Percentiles rank a stretch among this genome's conserved stretches.
phyloP scores from a whole-genome alignment of 1,284 basidiomycete species.

The Meripilus lineatus region DNA sequence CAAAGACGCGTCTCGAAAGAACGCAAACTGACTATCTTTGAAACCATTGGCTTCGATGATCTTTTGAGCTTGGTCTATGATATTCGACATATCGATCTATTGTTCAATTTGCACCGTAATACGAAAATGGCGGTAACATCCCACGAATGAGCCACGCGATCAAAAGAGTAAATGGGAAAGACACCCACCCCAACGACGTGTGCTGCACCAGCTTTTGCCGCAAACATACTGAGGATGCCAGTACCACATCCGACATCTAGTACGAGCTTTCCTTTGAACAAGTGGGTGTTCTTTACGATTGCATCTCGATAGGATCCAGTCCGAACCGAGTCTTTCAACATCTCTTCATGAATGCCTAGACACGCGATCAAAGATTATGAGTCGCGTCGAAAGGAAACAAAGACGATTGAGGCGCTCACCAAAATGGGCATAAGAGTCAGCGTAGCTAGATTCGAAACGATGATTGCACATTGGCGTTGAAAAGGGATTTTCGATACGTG shows the following conservation, averaged over 20 bases:
- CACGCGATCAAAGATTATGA: constrained; percentile 5
- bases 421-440: constrained; percentile 93
- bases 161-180: constrained; percentile 5
- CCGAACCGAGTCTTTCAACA: constrained; percentile 97
- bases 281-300: constrained; percentile 91
- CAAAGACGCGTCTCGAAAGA: neutral
- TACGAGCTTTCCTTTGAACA: constrained; percentile 94
- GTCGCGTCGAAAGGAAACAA: no score
- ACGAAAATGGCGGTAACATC: no score
- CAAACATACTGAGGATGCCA: constrained; percentile 99
- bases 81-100: constrained; percentile 99
- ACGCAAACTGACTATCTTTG: constrained; percentile 73
- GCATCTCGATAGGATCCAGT: constrained; percentile 94
- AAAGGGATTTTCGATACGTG: constrained; percentile 21
- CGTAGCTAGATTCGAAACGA: constrained; percentile 56
- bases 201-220: constrained; percentile 94
- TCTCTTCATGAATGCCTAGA: constrained; percentile 95
- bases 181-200: constrained; percentile 86
- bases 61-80: constrained; percentile 97
- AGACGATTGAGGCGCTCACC: no score
- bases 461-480: neutral
- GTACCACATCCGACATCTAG: constrained; percentile 99
- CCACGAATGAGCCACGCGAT: constrained; percentile 1
- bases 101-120: neutral
- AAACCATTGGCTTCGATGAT: constrained; percentile 97